These are phyloP conservation scores for Magnusiomyces suaveolens DNA, from an alignment of 1,139 yeast genomes.

Conservation along the genomic window DNA sequence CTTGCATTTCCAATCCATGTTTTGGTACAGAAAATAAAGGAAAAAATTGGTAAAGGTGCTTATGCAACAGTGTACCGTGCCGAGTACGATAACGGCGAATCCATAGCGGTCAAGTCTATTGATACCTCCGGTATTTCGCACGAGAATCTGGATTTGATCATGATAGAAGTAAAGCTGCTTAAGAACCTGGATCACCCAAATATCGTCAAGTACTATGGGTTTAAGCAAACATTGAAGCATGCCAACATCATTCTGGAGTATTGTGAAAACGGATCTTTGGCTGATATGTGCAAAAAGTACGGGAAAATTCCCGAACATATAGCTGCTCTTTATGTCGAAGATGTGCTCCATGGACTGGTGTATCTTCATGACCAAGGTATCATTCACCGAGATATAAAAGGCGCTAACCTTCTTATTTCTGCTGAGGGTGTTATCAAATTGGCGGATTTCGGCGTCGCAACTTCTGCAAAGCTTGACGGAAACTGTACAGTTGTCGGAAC, in stretches of 20 bases:
- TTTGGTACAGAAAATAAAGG: constrained; percentile 20
- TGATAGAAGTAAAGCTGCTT: constrained; percentile 41
- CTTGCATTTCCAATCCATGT: neutral
- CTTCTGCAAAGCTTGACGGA: constrained; percentile 22
- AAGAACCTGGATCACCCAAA: constrained; percentile 75
- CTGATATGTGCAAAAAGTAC: constrained; percentile 51
- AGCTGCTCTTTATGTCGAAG: constrained; percentile 51
- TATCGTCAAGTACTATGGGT: constrained; percentile 85
- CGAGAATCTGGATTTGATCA: constrained; percentile 31
- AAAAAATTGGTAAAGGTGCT: constrained; percentile 68
- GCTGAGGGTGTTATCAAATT: constrained; percentile 53
- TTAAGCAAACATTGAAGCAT: constrained; percentile 56
- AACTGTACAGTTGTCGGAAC: constrained; percentile 45
- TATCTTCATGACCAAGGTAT: constrained; percentile 65
- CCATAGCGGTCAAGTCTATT: constrained; percentile 81
- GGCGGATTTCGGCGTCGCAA: constrained; percentile 76
- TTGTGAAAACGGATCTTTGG: constrained; percentile 79
- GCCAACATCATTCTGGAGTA: constrained; percentile 66
- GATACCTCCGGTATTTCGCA: constrained; percentile 38
- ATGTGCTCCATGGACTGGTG: constrained; percentile 62
- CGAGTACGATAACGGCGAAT: constrained; percentile 54
- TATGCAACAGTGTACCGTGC: constrained; percentile 69
- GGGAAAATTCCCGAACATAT: constrained; percentile 50
- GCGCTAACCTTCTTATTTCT: constrained; percentile 62
- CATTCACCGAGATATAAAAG: constrained; percentile 70